phyloP scores from a whole-genome alignment of 176 grass and related monocot species.

The Phyllostachys edulis region DNA sequence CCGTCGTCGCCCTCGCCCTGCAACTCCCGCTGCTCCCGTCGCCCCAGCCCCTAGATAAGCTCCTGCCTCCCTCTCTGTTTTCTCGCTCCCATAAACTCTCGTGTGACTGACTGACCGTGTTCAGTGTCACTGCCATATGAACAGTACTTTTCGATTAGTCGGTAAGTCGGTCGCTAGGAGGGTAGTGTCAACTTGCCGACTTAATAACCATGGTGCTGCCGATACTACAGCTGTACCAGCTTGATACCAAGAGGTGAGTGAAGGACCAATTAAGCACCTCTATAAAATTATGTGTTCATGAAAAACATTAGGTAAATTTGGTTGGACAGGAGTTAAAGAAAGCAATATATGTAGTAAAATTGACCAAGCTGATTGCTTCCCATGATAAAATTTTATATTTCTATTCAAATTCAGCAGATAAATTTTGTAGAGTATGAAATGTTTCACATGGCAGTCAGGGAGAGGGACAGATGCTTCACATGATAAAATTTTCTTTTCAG shows the following conservation, averaged over 20 bases:
- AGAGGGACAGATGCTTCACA: not conserved
- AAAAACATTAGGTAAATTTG: not conserved
- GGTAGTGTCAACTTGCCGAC: too few relatives aligned
- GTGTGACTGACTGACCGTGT: too few relatives aligned
- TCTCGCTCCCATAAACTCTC: too few relatives aligned
- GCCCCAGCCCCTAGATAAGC: too few relatives aligned
- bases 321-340: not conserved
- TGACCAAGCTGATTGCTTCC: not conserved
- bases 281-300: not conserved
- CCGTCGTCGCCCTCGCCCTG: too few relatives aligned
- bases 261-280: not conserved
- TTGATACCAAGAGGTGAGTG: not conserved
- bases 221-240: not conserved
- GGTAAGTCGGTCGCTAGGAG: too few relatives aligned
- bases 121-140: too few relatives aligned
- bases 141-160: too few relatives aligned
- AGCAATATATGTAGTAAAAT: not conserved
- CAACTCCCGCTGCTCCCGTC: too few relatives aligned
- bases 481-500: not conserved
- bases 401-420: not conserved
- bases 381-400: not conserved
- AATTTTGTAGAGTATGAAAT: not conserved
- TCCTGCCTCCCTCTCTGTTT: too few relatives aligned
- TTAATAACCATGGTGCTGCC: not conserved
- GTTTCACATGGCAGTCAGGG: not conserved